Base-by-base conservation (phyloP, 2,329 filamentous ascomycete genomes). In the Colletotrichum gloeosporioides region DNA sequence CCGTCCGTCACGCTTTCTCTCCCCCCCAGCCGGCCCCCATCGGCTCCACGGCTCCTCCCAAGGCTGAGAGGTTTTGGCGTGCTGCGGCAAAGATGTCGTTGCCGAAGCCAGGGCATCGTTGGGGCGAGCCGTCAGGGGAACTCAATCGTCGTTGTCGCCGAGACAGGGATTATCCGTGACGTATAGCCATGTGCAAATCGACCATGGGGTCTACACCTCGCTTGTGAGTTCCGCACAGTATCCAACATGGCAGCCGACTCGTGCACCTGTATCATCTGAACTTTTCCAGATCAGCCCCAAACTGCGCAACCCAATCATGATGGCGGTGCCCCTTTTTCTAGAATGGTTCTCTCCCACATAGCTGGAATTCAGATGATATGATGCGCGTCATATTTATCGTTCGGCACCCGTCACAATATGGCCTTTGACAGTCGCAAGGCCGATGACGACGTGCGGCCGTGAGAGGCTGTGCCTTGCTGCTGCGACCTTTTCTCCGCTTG, bases 191-290 rank as follows among this genome's bases (percentile, higher is more conserved):
- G 69, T 67, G 62, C 6, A 15, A 66, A 75, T n/a, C 31, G 12
- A n/a, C n/a, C 25, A 29, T 36, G 5, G 69, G 63, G 29, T 12
- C 7, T 6, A 2, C 27, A 22, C 18, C 32, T 25, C 32, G 53
- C 49, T 53, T 59, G n/a, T 22, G 10, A 16, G 6, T 66, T 61
- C 65, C 61, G 22, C 62, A 61, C 70, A 59, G 32, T 29, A 25
- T 29, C 27, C 18, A 10, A 29, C 44, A 18, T 12, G 59, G 29
- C 55, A 34, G 29, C 39, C 64, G 34, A 73, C 70, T 76, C 70
- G 73, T 44, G 64, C 32, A 18, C n/a, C 55, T 64, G 64, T 68
- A 61, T 76, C 69, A 73, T 73, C 69, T 69, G 69, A 73, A 69
- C 63, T 44, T 27, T 63, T 55, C 18, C 63, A 27, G 25, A n/a